phyloP scores from a whole-genome alignment of 768 basidiomycete species.

The Chlorophyllum brunneum region DNA sequence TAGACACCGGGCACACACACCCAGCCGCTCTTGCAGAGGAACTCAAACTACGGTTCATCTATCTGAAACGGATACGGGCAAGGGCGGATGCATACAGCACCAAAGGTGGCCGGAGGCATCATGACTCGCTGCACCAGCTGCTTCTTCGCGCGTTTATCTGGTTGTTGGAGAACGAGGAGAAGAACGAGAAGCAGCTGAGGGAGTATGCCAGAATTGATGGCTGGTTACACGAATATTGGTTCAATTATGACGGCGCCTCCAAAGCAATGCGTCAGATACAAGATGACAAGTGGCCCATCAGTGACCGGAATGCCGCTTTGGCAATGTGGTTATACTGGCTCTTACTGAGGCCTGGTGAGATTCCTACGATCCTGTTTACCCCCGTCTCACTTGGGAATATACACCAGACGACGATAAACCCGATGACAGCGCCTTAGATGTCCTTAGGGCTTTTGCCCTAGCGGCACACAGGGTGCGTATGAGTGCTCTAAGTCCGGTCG shows the following conservation, averaged over 20 bases:
- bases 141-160: constrained; percentile 71
- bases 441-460: constrained; percentile 60
- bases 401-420: constrained; percentile 43
- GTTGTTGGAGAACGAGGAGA: constrained; percentile 79
- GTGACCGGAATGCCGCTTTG: constrained; percentile 47
- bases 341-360: constrained; percentile 56
- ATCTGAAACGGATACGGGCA: constrained; percentile 53
- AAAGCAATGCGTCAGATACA: constrained; percentile 36
- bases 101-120: neutral
- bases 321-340: constrained; percentile 85
- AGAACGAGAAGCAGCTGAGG: constrained; percentile 67
- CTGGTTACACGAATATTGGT: constrained; percentile 70
- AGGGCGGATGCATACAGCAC: constrained; percentile 30
- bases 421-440: constrained; percentile 35
- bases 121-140: constrained; percentile 33
- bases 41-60: constrained; percentile 55
- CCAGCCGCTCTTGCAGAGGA: constrained; percentile 54
- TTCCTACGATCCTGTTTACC: neutral
- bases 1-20: constrained; percentile 36
- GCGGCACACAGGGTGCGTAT: constrained; percentile 54
- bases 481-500: constrained; percentile 5
- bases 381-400: constrained; percentile 1
- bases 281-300: constrained; percentile 53
- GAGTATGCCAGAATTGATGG: constrained; percentile 58
- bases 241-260: constrained; percentile 56